phyloP scores from a whole-genome alignment of 2,329 filamentous ascomycete species.

The Paracoccidioides brasiliensis region DNA sequence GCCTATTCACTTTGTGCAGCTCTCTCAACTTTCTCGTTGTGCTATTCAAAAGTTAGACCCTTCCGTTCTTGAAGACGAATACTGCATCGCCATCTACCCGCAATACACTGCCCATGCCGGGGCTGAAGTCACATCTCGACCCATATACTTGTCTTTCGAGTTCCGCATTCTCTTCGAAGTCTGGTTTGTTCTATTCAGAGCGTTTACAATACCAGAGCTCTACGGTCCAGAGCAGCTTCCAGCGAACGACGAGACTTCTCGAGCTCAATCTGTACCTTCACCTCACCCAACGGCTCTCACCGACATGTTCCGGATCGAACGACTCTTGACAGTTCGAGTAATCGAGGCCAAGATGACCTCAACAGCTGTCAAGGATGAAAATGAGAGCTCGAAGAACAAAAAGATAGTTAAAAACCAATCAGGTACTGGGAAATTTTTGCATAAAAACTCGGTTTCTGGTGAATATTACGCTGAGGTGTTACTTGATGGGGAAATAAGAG shows the following conservation, averaged over 20 bases:
- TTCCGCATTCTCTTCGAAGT: slow-evolving; percentile 87
- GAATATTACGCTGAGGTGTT: slow-evolving; percentile 38
- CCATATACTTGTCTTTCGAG: slow-evolving; percentile 79
- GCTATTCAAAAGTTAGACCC: slow-evolving; percentile 82
- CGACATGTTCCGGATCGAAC: slow-evolving; percentile 56
- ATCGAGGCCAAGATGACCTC: slow-evolving; percentile 47
- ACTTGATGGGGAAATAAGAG: slow-evolving; percentile 36
- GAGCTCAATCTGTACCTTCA: slow-evolving; percentile 17
- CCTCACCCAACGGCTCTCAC: slow-evolving; percentile 26
- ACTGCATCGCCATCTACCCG: slow-evolving; percentile 89
- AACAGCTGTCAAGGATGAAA: slow-evolving; percentile 19
- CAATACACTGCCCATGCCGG: slow-evolving; percentile 69
- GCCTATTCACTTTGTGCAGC: slow-evolving; percentile 67
- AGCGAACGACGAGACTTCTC: slow-evolving; percentile 29
- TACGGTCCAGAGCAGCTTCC: slow-evolving; percentile 51
- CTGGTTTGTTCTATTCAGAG: slow-evolving; percentile 84
- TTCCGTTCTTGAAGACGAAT: slow-evolving; percentile 83
- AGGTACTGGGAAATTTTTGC: slow-evolving; percentile 14
- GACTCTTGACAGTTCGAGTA: slow-evolving; percentile 45
- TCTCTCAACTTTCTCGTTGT: slow-evolving; percentile 77
- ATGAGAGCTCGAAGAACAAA: slow-evolving; percentile 20
- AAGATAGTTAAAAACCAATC: slow-evolving; percentile 22
- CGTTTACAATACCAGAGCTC: slow-evolving; percentile 83
- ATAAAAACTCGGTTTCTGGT: slow-evolving; percentile 17
- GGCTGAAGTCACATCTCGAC: slow-evolving; percentile 64